Conservation (phyloP, 441 rosid genomes). For the Kokia cookei region DNA sequence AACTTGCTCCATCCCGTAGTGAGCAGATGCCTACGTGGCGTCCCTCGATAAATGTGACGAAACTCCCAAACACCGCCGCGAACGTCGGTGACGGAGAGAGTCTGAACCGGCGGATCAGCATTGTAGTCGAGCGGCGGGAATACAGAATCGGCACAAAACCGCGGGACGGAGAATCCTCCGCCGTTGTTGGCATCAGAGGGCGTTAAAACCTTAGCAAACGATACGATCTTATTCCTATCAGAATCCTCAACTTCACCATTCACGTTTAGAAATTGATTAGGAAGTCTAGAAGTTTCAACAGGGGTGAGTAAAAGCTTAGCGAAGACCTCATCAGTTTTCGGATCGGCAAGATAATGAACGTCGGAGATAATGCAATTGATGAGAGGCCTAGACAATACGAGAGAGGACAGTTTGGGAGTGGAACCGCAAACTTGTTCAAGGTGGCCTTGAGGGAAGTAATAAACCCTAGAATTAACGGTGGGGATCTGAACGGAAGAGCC, state of each 20-base stretch:
- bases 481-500: conserved; percentile 66
- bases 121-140: conserved; percentile 66
- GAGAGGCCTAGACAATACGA: conserved; percentile 18
- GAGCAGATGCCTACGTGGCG: conserved; percentile 78
- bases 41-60: conserved; percentile 81
- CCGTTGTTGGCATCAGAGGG: conserved; percentile 92
- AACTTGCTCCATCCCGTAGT: conserved; percentile 98
- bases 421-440: conserved; percentile 46
- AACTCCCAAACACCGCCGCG: conserved; percentile 70
- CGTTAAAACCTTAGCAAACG: conserved; percentile 68
- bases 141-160: conserved; percentile 77
- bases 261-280: not conserved
- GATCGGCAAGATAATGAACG: conserved; percentile 62
- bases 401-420: conserved; percentile 15
- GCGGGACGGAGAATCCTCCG: conserved; percentile 91
- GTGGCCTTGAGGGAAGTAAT: conserved; percentile 88
- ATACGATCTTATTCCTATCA: conserved; percentile 30
- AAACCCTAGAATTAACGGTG: conserved; percentile 55
- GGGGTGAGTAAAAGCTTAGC: conserved; percentile 36
- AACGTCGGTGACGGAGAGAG: conserved; percentile 56
- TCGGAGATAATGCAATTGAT: conserved; percentile 46
- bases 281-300: conserved; percentile 10
- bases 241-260: conserved; percentile 12
- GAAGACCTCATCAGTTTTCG: conserved; percentile 70
- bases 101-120: conserved; percentile 79